These are phyloP conservation scores for Hypoxylon sp. DNA, from an alignment of 2,329 filamentous ascomycete species.

Conservation along the genomic window DNA sequence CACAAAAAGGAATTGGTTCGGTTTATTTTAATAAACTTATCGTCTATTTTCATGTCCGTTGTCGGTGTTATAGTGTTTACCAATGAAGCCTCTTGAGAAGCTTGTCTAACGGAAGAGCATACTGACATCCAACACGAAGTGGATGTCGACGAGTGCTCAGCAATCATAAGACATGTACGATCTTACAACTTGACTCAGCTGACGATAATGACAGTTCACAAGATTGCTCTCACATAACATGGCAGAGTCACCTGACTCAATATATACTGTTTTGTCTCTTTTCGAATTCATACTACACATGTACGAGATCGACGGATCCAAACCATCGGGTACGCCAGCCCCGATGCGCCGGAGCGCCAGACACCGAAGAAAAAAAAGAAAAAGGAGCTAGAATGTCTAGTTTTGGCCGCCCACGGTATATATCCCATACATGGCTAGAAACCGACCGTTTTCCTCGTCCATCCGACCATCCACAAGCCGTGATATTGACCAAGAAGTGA, in stretches of 20 bases:
- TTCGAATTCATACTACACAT: constrained; percentile 17
- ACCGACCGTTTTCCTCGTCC: not conserved
- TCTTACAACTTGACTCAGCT: not conserved
- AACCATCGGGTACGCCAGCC: constrained; percentile 18
- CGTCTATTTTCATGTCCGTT: not conserved
- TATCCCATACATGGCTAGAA: not conserved
- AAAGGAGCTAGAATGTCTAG: constrained; percentile 1
- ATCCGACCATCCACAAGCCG: not conserved
- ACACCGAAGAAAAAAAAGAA: not conserved
- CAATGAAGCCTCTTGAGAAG: not conserved
- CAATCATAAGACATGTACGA: not conserved
- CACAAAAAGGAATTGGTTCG: constrained; percentile 16
- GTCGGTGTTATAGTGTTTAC: not conserved
- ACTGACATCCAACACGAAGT: not conserved
- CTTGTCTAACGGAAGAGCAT: not conserved
- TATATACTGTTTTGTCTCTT: constrained; percentile 24
- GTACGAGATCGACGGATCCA: not conserved
- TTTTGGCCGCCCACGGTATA: not conserved
- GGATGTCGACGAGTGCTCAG: too few species aligned
- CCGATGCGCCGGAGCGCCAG: constrained; percentile 1
- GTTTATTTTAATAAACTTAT: constrained; percentile 2
- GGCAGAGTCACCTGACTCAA: not conserved
- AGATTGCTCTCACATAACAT: not conserved
- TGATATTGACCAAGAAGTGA: not conserved
- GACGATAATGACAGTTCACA: not conserved